Evolutionary conservation across 176 grass and related monocot genomes (phyloP), one percentile per base, ranked within the genome.

Genomic region (Calamus simplicifolius): DNA sequence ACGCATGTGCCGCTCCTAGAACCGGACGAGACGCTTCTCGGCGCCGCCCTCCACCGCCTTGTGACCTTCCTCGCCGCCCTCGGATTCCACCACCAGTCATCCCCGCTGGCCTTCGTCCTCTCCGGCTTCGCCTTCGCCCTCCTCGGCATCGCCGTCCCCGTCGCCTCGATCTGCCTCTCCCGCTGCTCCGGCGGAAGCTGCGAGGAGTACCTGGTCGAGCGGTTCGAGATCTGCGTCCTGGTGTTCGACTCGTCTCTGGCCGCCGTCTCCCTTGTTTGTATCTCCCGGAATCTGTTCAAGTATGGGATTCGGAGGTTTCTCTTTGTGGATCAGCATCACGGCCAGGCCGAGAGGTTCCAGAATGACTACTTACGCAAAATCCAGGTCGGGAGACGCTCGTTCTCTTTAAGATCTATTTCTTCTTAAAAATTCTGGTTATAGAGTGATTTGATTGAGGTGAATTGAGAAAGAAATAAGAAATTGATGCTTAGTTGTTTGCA

Each of bases 291-390:
- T 61, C 78, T 98, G 18, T 69, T 79, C 58, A 88, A 92, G 81
- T 88, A 88, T 29, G 84, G 87, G 5, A 66, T 98, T 73, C 76
- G 84, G 26, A 80, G 83, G 70, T 98, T 98, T 73, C 76, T 98
- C n/a, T 98, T 98, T 38, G 80, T 90, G 26, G 93, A 98, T 78
- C 81, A 86, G 27, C 75, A 87, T 2, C 77, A 80, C 52, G 84
- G 87, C 2, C 70, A 74, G 48, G 27, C 71, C 50, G 80, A 66
- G 78, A 79, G 87, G 0, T 85, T 98, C 77, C 93, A 98, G 73
- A 85, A 88, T 48, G 81, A 91, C 69, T 98, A 98, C 63, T 52
- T 69, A 53, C 31, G 63, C 58, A 97, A 75, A 72, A 96, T 96
- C 72, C 29, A 96, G 86, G 92, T 96, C 8, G 4, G 4, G 51